Percentiles rank a stretch among this genome's conserved stretches.
These are phyloP conservation scores for Agastache rugosa DNA, from an alignment of 257 asterid species.

Conservation along the genomic window DNA sequence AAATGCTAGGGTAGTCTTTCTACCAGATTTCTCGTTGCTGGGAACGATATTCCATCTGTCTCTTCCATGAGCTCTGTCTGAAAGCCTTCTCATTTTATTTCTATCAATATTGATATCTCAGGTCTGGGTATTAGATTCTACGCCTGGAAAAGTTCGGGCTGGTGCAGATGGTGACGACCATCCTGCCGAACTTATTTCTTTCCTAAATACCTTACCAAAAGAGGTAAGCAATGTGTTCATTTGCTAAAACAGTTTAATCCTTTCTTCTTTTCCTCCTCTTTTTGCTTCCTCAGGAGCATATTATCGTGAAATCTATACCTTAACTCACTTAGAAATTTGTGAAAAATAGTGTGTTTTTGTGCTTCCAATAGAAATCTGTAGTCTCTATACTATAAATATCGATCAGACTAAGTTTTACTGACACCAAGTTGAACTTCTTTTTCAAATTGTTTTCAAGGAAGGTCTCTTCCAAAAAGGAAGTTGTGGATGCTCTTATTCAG, in stretches of 20 bases:
- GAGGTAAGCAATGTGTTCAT: conserved; percentile 55
- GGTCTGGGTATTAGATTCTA: conserved; percentile 97
- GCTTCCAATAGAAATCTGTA: not conserved
- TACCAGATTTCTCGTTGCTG: conserved; percentile 19
- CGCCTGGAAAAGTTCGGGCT: conserved; percentile 96
- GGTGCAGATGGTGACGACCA: conserved; percentile 98
- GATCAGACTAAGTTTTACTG: conserved; percentile 13
- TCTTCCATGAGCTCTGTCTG: not conserved
- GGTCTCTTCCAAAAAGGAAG: conserved; percentile 85
- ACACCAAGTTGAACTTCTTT: conserved; percentile 28
- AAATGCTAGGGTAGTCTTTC: not conserved
- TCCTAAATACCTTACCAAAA: conserved; percentile 66
- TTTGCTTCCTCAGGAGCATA: conserved; percentile 10
- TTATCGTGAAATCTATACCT: not conserved
- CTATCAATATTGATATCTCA: conserved; percentile 40
- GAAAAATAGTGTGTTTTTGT: not conserved
- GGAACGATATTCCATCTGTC: not conserved
- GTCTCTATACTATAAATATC: conserved; percentile 12
- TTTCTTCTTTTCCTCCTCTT: conserved; percentile 17
- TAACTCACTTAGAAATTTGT: not conserved
- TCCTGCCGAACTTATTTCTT: conserved; percentile 92
- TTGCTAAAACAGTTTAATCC: conserved; percentile 4
- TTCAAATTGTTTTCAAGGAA: conserved; percentile 60
- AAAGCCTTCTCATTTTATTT: not conserved
- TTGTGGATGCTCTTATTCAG: conserved; percentile 71